Evolutionary conservation across 768 basidiomycete species (phyloP), one percentile per base, ranked within the genome.

Genomic region (Xanthoconium stramineum): DNA sequence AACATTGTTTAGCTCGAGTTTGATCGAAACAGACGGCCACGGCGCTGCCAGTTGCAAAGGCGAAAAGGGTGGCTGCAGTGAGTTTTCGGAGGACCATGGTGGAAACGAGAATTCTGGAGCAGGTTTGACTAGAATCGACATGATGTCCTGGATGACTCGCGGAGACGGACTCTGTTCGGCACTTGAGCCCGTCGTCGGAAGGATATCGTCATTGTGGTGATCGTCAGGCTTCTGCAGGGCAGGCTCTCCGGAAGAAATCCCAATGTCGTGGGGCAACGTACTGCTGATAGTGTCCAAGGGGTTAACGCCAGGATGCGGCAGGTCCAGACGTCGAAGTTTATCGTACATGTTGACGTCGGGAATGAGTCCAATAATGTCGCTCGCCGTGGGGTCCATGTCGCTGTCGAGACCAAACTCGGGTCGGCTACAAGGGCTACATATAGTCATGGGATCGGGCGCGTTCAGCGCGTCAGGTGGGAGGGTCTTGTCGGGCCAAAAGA

Each of bases 291-390:
- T 72, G 33, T 77, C 73, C 33, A 72, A 57, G 20, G 80, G 79
- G 60, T 80, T 72, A 47, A 81, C 67, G 30, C 75, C 69, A 6
- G 59, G 40, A 38, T 57, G 53, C 32, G 62, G 61, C 5, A 56
- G 35, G 9, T 65, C 61, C 29, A 54, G 55, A 17, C 57, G 51
- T 28, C 63, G 54, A 45, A 64, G 58, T 6, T 42, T 50, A 24
- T 70, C 63, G 53, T 70, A 72, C 69, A 74, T 71, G 42, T 77
- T 77, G 28, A 75, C 58, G 46, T 71, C 70, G 55, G 71, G 70
- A 3, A 73, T 64, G 7, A 71, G 59, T 33, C 70, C 70, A 43
- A 71, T 47, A 8, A 46, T 20, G 37, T 60, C 48, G 42, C 48
- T 39, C 46, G 59, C n/a, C 33, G 39, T 29, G 24, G 56, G 32